Percentiles rank a stretch among this genome's conserved stretches.
Evolutionary conservation across 2,329 filamentous ascomycete species (phyloP).

Genomic region (Fusarium tanahbumbuense): DNA sequence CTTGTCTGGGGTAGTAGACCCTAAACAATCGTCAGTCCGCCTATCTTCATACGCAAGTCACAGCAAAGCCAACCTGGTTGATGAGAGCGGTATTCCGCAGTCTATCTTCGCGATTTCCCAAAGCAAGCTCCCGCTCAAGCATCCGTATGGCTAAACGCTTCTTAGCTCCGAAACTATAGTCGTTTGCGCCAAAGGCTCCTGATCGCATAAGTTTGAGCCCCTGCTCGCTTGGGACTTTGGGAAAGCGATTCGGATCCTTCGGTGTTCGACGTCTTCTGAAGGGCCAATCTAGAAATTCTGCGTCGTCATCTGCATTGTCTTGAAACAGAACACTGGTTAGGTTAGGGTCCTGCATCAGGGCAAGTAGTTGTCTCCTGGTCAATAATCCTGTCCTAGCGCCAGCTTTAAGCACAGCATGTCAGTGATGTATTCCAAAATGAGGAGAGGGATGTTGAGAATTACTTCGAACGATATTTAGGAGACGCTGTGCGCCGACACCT

Average conservation of each 20-base stretch:
- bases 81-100: constrained; percentile 73
- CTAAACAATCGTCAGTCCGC: constrained; percentile 54
- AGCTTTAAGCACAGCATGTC: constrained; percentile 31
- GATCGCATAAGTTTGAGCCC: constrained; percentile 84
- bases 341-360: constrained; percentile 55
- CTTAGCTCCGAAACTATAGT: constrained; percentile 63
- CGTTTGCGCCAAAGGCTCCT: constrained; percentile 80
- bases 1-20: constrained; percentile 80
- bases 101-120: constrained; percentile 70
- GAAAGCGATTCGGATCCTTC: constrained; percentile 72
- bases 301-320: constrained; percentile 54
- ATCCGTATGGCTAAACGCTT: constrained; percentile 76
- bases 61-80: constrained; percentile 65
- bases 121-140: constrained; percentile 83
- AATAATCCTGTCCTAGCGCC: constrained; percentile 48
- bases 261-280: constrained; percentile 55
- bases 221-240: constrained; percentile 84
- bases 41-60: neutral
- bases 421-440: neutral
- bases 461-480: constrained; percentile 50
- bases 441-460: constrained; percentile 2
- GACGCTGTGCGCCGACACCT: constrained; percentile 47
- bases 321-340: constrained; percentile 53
- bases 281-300: constrained; percentile 55
- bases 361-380: constrained; percentile 54